phyloP scores from a whole-genome alignment of 2,329 filamentous ascomycete species.

The Neobulgaria alba region DNA sequence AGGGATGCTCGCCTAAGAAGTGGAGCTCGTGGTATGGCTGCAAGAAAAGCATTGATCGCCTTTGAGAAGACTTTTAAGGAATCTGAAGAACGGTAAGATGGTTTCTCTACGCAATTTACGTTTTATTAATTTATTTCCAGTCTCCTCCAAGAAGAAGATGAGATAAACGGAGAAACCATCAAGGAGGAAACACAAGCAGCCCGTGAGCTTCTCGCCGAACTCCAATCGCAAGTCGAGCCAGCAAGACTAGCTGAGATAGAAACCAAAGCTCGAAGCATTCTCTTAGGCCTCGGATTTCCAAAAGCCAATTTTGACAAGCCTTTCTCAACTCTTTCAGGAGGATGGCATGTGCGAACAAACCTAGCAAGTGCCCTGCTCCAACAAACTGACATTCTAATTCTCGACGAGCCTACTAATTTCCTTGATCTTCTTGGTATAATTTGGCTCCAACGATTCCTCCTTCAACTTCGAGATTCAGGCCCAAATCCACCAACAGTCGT shows the following conservation, averaged over 20 bases:
- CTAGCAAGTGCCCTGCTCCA: constrained; percentile 61
- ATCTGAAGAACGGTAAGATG: constrained; percentile 30
- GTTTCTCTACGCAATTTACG: background rate
- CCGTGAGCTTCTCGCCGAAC: constrained; percentile 57
- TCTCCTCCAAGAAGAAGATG: constrained; percentile 42
- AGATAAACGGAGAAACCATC: constrained; percentile 47
- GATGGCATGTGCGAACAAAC: constrained; percentile 63
- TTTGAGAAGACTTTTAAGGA: constrained; percentile 59
- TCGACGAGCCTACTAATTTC: constrained; percentile 85
- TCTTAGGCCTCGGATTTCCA: constrained; percentile 65
- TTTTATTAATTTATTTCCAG: constrained; percentile 15
- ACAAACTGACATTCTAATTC: constrained; percentile 66
- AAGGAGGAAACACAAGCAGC: constrained; percentile 62
- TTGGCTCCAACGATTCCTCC: constrained; percentile 71
- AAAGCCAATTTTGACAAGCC: constrained; percentile 50
- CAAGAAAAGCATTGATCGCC: constrained; percentile 63
- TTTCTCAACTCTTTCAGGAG: constrained; percentile 63
- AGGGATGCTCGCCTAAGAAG: constrained; percentile 68
- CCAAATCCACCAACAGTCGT: constrained; percentile 57
- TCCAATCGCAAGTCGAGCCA: constrained; percentile 61
- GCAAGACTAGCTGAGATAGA: constrained; percentile 57
- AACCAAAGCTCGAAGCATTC: constrained; percentile 54
- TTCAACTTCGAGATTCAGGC: constrained; percentile 42
- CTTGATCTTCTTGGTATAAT: constrained; percentile 76
- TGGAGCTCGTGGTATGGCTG: constrained; percentile 64